Base-by-base conservation (phyloP, 2,329 filamentous ascomycete genomes). In the Gremmenia infestans region DNA sequence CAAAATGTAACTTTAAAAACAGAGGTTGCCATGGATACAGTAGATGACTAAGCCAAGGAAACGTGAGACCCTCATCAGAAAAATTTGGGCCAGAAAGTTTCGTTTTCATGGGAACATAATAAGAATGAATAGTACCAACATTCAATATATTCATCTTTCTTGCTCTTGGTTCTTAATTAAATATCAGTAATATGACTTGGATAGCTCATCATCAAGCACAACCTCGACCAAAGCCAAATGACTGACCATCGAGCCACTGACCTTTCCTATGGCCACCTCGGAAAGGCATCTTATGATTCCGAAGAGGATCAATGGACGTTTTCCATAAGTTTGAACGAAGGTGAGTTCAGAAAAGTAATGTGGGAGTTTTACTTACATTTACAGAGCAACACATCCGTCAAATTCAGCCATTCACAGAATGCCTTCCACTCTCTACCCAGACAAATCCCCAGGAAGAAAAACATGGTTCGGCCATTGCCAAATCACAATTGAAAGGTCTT, bases 191-290 rank as follows among this genome's bases (percentile, higher is more conserved):
- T 23, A 69, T 69, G 67, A 63, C 59, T 61, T 48, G 50, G 53
- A 59, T 22, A 46, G 55, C 28, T 54, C 47, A 23, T 57, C 50
- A 50, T 35, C 39, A 48, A 56, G 53, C 50, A 54, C 59, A 46
- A 62, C 54, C 25, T 50, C 56, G 45, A 60, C 56, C 53, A 62
- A 71, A 72, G 65, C 76, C 77, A 66, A 56, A 62, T 63, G 61
- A 54, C 55, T 63, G 61, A 72, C 54, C 71, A 70, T 53, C 69
- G 72, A 42, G 67, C 72, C 39, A 73, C 71, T 63, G 73, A 79
- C 71, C 73, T 82, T 51, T 72, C 76, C 53, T 78, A 77, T 63
- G 81, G 81, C 68, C 78, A 81, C 64, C 73, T 79, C 56, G 81
- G 81, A 57, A 71, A 73, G 54, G 67, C 77, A 43, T 69, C 70